phyloP scores from a whole-genome alignment of 495 filamentous ascomycete species.

The Hypoxylon perforatum region DNA sequence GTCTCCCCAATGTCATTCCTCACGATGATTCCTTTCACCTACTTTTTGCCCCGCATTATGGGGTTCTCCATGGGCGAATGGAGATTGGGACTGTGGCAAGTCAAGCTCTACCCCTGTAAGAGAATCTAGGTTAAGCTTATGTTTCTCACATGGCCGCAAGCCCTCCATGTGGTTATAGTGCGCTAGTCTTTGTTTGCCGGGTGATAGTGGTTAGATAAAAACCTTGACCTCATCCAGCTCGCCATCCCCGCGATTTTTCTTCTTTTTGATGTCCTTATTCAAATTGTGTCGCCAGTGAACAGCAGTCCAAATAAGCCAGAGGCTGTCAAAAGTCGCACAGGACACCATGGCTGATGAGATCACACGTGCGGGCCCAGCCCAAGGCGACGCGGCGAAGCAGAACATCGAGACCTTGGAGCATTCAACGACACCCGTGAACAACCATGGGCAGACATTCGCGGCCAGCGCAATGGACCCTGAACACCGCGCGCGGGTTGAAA shows the following conservation, averaged over 20 bases:
- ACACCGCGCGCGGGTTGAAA: conserved; percentile 51
- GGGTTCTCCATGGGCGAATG: conserved; percentile 23
- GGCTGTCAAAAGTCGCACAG: not conserved
- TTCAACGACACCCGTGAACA: not conserved
- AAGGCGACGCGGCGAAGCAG: conserved; percentile 11
- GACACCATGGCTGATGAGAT: conserved; percentile 36
- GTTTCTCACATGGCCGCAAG: conserved; percentile 30
- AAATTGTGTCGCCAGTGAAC: too few relatives aligned
- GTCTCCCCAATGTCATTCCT: conserved; percentile 25
- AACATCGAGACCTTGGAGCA: conserved; percentile 32
- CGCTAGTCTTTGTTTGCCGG: not conserved
- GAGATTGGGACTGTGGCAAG: conserved; percentile 35
- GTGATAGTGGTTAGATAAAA: conserved; percentile 30
- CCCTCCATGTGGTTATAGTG: conserved; percentile 3
- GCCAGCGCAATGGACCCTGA: conserved; percentile 47
- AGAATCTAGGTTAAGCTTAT: conserved; percentile 31
- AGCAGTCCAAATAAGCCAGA: too few relatives aligned
- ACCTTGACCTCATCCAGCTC: conserved; percentile 14
- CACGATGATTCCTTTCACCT: conserved; percentile 14
- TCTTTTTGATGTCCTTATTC: too few relatives aligned
- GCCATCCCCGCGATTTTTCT: too few relatives aligned
- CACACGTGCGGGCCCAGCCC: conserved; percentile 16
- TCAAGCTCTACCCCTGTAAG: conserved; percentile 18
- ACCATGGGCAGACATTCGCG: conserved; percentile 1
- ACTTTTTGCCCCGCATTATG: conserved; percentile 27